Conservation (phyloP, 768 basidiomycete genomes). For the Agrocybe praecox region DNA sequence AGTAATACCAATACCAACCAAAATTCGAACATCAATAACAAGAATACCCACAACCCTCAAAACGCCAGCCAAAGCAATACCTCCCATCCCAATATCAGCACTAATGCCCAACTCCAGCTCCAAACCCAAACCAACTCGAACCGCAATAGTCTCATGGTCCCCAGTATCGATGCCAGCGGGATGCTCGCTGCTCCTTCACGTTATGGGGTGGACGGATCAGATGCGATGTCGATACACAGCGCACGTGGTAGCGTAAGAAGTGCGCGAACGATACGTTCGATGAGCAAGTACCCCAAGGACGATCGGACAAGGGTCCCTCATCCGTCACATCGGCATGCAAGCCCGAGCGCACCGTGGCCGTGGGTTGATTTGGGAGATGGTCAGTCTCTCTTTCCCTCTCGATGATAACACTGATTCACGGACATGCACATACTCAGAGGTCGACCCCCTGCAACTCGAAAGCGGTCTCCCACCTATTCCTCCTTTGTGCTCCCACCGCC, state of each 20-base stretch:
- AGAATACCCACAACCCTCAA: neutral
- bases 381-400: constrained; percentile 14
- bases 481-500: constrained; percentile 33
- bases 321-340: constrained; percentile 46
- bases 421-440: constrained; percentile 23
- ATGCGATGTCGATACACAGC: neutral
- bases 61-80: neutral
- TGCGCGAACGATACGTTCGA: constrained; percentile 2
- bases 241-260: neutral
- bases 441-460: constrained; percentile 35
- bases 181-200: neutral
- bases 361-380: constrained; percentile 46
- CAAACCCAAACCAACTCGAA: neutral
- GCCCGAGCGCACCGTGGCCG: constrained; percentile 49
- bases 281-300: constrained; percentile 16
- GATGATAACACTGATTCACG: neutral
- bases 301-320: constrained; percentile 27
- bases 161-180: neutral
- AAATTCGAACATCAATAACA: neutral
- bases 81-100: neutral
- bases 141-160: neutral
- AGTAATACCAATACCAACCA: neutral
- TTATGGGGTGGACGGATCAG: neutral
- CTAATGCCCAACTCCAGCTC: neutral
- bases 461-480: constrained; percentile 36